These are phyloP conservation scores for Tolypocladium cylindrosporum DNA, from an alignment of 2,329 filamentous ascomycete genomes.

Conservation along the genomic window DNA sequence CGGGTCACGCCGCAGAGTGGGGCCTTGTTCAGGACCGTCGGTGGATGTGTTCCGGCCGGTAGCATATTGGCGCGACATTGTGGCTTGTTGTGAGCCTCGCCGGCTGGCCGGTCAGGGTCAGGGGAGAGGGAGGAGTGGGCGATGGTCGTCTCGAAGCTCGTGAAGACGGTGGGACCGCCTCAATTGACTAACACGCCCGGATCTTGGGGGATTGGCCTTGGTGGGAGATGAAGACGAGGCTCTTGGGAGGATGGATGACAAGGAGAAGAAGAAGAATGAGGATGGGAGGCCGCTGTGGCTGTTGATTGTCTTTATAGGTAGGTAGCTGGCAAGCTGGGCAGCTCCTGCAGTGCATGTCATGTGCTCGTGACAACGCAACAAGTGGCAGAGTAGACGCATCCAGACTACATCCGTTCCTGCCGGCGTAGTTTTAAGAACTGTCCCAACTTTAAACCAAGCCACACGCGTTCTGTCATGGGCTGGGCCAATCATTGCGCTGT, in stretches of 20 bases:
- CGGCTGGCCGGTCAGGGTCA: background rate
- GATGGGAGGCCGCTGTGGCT: background rate
- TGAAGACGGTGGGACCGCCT: background rate
- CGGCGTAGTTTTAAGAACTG: background rate
- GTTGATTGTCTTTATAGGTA: background rate
- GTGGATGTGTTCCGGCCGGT: background rate
- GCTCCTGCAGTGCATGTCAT: background rate
- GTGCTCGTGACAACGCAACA: background rate
- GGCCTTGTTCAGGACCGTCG: background rate
- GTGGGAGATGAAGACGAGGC: background rate
- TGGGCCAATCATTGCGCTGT: background rate
- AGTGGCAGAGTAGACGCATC: background rate
- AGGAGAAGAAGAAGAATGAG: background rate
- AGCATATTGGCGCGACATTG: background rate
- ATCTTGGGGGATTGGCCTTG: background rate
- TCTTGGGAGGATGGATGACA: background rate
- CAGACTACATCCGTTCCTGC: background rate
- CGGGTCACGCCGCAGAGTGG: background rate
- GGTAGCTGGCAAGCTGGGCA: background rate
- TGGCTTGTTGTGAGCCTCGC: background rate
- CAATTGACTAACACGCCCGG: background rate
- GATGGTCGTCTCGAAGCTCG: background rate
- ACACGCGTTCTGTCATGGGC: background rate
- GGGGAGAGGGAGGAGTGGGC: background rate
- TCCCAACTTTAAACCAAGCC: background rate